Conservation (phyloP, 2,329 filamentous ascomycete species). For the Calonectria honghensis region DNA sequence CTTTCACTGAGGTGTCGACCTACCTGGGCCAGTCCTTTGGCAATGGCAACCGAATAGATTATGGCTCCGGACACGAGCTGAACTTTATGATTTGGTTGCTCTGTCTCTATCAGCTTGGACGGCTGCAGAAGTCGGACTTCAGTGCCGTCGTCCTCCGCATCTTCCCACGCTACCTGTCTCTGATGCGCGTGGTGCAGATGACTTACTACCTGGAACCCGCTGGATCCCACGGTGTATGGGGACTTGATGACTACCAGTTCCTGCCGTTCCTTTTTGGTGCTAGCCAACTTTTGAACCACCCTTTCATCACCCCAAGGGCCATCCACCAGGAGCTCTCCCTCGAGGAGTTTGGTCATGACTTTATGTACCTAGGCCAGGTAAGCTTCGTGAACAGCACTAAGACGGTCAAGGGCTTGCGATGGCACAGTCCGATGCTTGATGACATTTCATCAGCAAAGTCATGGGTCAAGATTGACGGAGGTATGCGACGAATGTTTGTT, state of each 20-base stretch:
- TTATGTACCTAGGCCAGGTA: slow-evolving; percentile 94
- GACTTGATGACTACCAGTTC: slow-evolving; percentile 97
- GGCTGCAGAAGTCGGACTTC: slow-evolving; percentile 81
- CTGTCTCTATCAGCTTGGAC: slow-evolving; percentile 87
- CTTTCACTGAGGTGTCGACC: slow-evolving; percentile 82
- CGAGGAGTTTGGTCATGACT: slow-evolving; percentile 90
- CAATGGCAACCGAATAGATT: slow-evolving; percentile 91
- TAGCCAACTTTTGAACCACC: slow-evolving; percentile 90
- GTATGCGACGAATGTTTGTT: slow-evolving; percentile 98
- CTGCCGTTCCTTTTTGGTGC: slow-evolving; percentile 96
- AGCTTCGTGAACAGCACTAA: slow-evolving; percentile 97
- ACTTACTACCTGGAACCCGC: slow-evolving; percentile 98
- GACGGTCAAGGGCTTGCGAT: slow-evolving; percentile 93
- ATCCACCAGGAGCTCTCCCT: slow-evolving; percentile 93
- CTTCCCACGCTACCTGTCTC: slow-evolving; percentile 86
- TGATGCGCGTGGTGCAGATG: slow-evolving; percentile 92
- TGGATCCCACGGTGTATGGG: slow-evolving; percentile 98
- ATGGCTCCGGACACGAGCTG: slow-evolving; percentile 96
- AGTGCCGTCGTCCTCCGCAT: slow-evolving; percentile 83
- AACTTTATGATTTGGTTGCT: slow-evolving; percentile 98
- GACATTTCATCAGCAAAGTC: slow-evolving; percentile 93
- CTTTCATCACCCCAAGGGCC: slow-evolving; percentile 83
- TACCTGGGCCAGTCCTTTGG: slow-evolving; percentile 92
- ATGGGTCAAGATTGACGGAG: slow-evolving; percentile 94
- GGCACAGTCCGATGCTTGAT: slow-evolving; percentile 99